These are phyloP conservation scores for Ceratocystis colombiana DNA, from an alignment of 2,329 filamentous ascomycete species.

Conservation along the genomic window DNA sequence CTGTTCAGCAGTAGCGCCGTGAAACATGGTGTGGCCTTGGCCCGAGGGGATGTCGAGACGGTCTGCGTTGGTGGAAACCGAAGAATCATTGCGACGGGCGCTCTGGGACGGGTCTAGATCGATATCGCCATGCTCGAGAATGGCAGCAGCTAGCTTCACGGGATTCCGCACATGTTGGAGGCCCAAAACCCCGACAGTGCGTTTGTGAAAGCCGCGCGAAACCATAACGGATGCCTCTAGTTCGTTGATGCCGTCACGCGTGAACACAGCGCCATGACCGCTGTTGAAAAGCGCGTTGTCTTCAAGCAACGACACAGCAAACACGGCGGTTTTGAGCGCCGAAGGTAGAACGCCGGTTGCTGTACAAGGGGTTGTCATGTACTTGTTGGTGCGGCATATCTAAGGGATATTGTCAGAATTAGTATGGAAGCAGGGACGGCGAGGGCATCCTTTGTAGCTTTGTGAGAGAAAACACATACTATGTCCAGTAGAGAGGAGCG, in stretches of 20 bases:
- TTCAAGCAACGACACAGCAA: constrained; percentile 67
- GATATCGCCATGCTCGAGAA: constrained; percentile 57
- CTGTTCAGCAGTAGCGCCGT: constrained; percentile 56
- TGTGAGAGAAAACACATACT: constrained; percentile 33
- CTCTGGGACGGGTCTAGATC: constrained; percentile 40
- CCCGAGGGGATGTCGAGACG: constrained; percentile 44
- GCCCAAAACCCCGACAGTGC: constrained; percentile 67
- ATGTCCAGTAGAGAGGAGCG: constrained; percentile 52
- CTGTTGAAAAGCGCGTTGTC: constrained; percentile 76
- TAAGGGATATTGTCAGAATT: constrained; percentile 27
- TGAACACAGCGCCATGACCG: constrained; percentile 77
- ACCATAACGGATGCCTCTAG: constrained; percentile 85
- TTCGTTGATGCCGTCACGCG: constrained; percentile 69
- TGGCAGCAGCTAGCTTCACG: constrained; percentile 59
- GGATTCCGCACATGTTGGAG: constrained; percentile 68
- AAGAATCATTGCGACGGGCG: constrained; percentile 26
- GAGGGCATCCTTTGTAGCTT: too few relatives aligned
- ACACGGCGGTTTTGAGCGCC: constrained; percentile 63
- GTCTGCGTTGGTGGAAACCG: background rate
- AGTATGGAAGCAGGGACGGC: background rate
- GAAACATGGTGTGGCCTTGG: constrained; percentile 60
- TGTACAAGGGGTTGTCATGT: constrained; percentile 36
- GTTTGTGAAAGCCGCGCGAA: constrained; percentile 59
- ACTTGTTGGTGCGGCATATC: constrained; percentile 39
- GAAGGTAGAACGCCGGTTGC: constrained; percentile 34